Conservation (phyloP, 108 stramenopile species). For the Cafeteria roenbergensis region DNA sequence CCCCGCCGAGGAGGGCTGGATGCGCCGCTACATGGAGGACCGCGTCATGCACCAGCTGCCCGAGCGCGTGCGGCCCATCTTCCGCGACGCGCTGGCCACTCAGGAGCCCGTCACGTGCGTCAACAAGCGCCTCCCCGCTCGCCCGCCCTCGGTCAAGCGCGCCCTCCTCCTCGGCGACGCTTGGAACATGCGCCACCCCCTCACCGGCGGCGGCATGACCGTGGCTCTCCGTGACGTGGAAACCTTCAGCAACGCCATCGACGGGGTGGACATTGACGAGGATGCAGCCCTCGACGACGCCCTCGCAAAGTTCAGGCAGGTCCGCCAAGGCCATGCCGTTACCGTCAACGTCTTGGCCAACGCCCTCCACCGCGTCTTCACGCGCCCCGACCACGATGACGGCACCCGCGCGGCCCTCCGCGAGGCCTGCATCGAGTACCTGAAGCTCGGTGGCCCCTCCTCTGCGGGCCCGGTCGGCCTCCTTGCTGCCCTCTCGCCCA, state of each 20-base stretch:
- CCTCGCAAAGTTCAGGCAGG: background rate
- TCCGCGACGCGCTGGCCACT: constrained; percentile 23
- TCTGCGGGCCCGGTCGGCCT: constrained; percentile 35
- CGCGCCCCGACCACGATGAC: background rate
- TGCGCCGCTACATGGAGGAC: constrained; percentile 1
- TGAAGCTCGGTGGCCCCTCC: constrained; percentile 29
- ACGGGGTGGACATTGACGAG: constrained; percentile 12
- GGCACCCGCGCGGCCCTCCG: constrained; percentile 27
- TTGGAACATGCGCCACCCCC: constrained; percentile 40
- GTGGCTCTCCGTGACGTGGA: constrained; percentile 34
- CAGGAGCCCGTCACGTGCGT: constrained; percentile 34
- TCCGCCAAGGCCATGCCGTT: constrained; percentile 14
- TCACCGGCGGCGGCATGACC: constrained; percentile 43
- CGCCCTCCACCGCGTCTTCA: constrained; percentile 31
- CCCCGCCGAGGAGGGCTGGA: constrained; percentile 8
- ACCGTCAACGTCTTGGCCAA: constrained; percentile 42
- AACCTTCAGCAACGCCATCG: constrained; percentile 17
- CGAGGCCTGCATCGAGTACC: constrained; percentile 37
- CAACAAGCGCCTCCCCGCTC: constrained; percentile 25
- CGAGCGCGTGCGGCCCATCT: constrained; percentile 15
- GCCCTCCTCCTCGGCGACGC: constrained; percentile 30
- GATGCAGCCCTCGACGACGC: constrained; percentile 14
- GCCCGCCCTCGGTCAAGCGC: constrained; percentile 7
- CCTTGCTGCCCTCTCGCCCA: constrained; percentile 32
- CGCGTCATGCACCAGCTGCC: constrained; percentile 31